Base-by-base conservation (phyloP, 192 early-diverging fungal genomes). In the Phlyctochytrium bullatum region DNA sequence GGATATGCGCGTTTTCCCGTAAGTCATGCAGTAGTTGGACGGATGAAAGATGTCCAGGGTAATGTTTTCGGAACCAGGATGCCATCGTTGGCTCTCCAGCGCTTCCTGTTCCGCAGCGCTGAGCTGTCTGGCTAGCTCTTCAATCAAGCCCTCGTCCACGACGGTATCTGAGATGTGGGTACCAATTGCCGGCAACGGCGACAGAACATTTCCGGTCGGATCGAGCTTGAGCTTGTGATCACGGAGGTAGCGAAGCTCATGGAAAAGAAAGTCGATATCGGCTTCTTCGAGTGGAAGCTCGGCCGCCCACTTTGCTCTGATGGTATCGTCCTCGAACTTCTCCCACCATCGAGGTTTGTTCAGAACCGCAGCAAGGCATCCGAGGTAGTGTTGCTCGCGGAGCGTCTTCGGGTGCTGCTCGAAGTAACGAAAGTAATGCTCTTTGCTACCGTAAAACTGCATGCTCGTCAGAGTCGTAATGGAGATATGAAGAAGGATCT, bases 31-130 rank as follows among this genome's bases (percentile, higher is more conserved):
- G 59, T 64, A 84, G 29, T 84, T 64, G 14, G 79, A 85, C 34
- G 84, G 84, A 63, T 86, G 82, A 20, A 88, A 69, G 25, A 87
- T 67, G 59, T 83, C 77, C 31, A 84, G 72, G 14, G 83, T 77
- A 54, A 74, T 64, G 2, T 65, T 34, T 32, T 82, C 65, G 27
- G 71, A 62, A 16, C 73, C 69, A 1, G 74, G 76, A 68, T 86
- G 78, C 79, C 79, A 78, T 20, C 83, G 73, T 23, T 81, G 27
- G 25, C 62, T 30, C 2, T 33, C n/a, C 52, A 69, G 35, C 4
- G 71, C 30, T 4, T 23, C 63, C 20, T 63, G 23, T 60, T 77
- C 76, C 10, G 40, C 40, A 47, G 40, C 40, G 40, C 10, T 20
- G 20, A 47, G 6, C 10, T 47, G 40, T 20, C 20, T 47, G 40